A percentile compares a stretch with the other conserved stretches of the same genome.
phyloP scores from a whole-genome alignment of 2,329 filamentous ascomycete species.

The Ophiosphaerella korrae region DNA sequence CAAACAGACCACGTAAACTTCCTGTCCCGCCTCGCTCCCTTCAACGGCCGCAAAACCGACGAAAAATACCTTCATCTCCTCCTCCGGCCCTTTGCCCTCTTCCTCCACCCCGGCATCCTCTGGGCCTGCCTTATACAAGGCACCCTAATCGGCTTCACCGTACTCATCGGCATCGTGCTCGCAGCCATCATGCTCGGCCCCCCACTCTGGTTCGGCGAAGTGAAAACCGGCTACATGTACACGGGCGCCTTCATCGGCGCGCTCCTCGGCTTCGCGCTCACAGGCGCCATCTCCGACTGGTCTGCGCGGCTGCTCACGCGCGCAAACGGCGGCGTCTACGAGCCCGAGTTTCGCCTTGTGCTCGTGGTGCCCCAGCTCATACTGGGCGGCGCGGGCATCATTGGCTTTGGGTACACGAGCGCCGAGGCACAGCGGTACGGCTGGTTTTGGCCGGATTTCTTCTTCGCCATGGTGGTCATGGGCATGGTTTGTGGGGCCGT shows the following conservation, averaged over 20 bases:
- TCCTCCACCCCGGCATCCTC: constrained; percentile 78
- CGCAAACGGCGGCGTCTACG: constrained; percentile 79
- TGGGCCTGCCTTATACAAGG: constrained; percentile 83
- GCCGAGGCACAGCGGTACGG: constrained; percentile 65
- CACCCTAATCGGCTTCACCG: constrained; percentile 91
- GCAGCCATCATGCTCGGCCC: constrained; percentile 81
- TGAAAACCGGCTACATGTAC: constrained; percentile 79
- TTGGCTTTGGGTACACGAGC: constrained; percentile 80
- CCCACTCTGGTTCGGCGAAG: constrained; percentile 82
- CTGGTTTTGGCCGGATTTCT: constrained; percentile 77
- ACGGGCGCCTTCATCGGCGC: constrained; percentile 85
- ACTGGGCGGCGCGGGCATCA: constrained; percentile 77
- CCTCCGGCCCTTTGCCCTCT: constrained; percentile 58
- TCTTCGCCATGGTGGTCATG: constrained; percentile 81
- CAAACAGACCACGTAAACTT: constrained; percentile 60
- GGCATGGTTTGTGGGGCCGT: constrained; percentile 94
- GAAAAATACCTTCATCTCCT: constrained; percentile 71
- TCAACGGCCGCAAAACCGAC: constrained; percentile 82
- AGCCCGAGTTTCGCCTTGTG: constrained; percentile 87
- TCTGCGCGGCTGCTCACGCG: constrained; percentile 72
- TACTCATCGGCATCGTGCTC: constrained; percentile 84
- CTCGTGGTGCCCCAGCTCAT: constrained; percentile 83
- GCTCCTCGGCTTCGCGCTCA: constrained; percentile 74
- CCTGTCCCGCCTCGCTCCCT: constrained; percentile 65
- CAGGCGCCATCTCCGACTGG: constrained; percentile 75